Conservation (phyloP, 2,329 filamentous ascomycete species). For the Tolypocladium ovalisporum region DNA sequence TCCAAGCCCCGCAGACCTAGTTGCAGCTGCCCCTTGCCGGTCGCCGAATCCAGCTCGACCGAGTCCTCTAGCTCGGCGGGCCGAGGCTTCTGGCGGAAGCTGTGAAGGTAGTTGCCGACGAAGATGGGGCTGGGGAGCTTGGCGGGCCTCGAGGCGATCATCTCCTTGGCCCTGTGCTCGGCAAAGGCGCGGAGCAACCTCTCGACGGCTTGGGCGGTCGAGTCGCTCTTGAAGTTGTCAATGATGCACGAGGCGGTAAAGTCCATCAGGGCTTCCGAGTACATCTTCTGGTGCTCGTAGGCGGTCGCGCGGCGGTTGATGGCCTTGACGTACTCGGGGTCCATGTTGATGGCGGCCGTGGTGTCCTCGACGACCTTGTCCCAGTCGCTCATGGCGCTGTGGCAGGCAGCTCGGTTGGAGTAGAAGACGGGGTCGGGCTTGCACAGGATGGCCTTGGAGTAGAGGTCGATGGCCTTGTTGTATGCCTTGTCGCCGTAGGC, state of each 20-base stretch:
- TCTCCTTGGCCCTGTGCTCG: constrained; percentile 84
- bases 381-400: constrained; percentile 87
- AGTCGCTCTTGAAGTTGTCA: constrained; percentile 89
- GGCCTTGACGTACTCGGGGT: constrained; percentile 94
- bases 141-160: constrained; percentile 73
- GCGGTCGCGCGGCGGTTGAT: constrained; percentile 93
- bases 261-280: constrained; percentile 89
- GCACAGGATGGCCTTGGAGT: constrained; percentile 92
- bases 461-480: constrained; percentile 84
- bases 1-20: constrained; percentile 71
- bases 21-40: constrained; percentile 76
- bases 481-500: constrained; percentile 93
- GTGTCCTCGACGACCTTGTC: constrained; percentile 96
- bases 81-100: constrained; percentile 76
- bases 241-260: constrained; percentile 99
- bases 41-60: constrained; percentile 64
- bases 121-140: constrained; percentile 93
- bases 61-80: constrained; percentile 75
- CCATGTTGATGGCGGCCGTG: constrained; percentile 84
- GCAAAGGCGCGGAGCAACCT: constrained; percentile 92
- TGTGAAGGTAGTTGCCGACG: constrained; percentile 97
- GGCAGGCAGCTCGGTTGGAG: constrained; percentile 96
- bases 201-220: constrained; percentile 82
- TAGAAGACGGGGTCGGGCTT: constrained; percentile 97
- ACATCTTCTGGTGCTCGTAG: constrained; percentile 86